Conservation (phyloP, 768 basidiomycete species). For the Amanita phalloides region DNA sequence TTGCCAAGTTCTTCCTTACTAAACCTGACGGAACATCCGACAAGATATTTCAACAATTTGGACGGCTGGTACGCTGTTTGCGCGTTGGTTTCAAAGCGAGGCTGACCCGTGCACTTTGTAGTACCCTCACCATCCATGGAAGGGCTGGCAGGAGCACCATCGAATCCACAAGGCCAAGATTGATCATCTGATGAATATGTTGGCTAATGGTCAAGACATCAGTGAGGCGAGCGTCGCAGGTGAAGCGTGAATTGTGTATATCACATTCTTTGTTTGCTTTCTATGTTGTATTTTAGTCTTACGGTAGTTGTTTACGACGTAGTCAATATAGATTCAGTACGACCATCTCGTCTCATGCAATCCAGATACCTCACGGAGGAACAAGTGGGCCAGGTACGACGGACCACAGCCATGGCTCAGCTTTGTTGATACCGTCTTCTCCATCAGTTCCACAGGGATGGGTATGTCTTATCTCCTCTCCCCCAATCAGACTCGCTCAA, state of each 20-base stretch:
- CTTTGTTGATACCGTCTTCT: background rate
- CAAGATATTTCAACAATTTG: constrained; percentile 77
- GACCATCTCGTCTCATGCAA: background rate
- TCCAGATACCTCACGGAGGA: constrained; percentile 4
- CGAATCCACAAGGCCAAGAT: constrained; percentile 83
- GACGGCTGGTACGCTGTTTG: constrained; percentile 39
- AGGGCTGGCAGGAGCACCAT: constrained; percentile 90
- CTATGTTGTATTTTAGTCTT: background rate
- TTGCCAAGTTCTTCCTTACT: constrained; percentile 63
- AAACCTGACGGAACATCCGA: constrained; percentile 78
- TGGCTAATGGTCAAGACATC: constrained; percentile 45
- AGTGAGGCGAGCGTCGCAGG: constrained; percentile 13
- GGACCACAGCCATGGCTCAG: background rate
- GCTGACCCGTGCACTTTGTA: constrained; percentile 15
- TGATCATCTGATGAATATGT: constrained; percentile 61
- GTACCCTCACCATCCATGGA: constrained; percentile 89
- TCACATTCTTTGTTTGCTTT: background rate
- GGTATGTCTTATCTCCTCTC: constrained; percentile 22
- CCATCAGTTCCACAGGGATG: constrained; percentile 44
- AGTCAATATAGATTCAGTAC: too few species aligned
- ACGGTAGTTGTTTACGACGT: too few species aligned
- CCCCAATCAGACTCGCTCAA: background rate
- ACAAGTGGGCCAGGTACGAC: constrained; percentile 6
- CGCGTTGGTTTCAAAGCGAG: background rate
- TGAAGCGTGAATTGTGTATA: background rate